Base-by-base conservation (phyloP, 306 rosid genomes). In the Begonia fuchsioides region DNA sequence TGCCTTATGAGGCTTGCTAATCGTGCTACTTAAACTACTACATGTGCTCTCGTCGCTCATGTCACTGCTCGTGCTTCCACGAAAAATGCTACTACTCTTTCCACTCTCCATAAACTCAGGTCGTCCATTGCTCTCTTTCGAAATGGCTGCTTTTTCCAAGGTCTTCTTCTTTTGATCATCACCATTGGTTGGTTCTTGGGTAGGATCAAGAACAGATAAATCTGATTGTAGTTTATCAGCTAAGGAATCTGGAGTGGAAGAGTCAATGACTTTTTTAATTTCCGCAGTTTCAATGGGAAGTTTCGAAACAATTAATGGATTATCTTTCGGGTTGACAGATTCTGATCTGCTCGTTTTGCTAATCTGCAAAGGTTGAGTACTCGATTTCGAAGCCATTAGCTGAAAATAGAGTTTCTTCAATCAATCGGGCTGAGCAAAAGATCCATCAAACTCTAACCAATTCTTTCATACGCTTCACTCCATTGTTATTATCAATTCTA, bases 11-110 rank as follows among this genome's bases (percentile, higher is more conserved):
- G 80, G 80, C 57, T 74, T 74, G 73, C 62, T 74, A 45, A 66
- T 47, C 11, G 62, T 57, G 40, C 76, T 65, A 54, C 80, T 74
- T 9, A 74, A 74, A 69, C 76, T 74, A 58, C 80, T 74, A 55
- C 80, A 74, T 51, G 70, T 65, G 54, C 80, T 74, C 54, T 74
- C 80, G n/a, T 74, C 80, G 44, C 76, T 74, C 53, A 74, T 62
- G 39, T 74, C 80, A 39, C 69, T 74, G 55, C 80, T 74, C 15
- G 72, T 74, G 61, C 80, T 74, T 38, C 80, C 80, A 35, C 80
- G 61, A 55, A 67, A 74, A 15, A 74, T 61, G 52, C 80, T 74
- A 50, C 76, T 74, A 50, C 76, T 74, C 67, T 74, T 74, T 52
- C 80, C 76, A 39, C 80, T 74, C 52, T 74, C 80, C 13, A 66